phyloP scores from a whole-genome alignment of 1,284 basidiomycete species.

The Coniophora puteana region DNA sequence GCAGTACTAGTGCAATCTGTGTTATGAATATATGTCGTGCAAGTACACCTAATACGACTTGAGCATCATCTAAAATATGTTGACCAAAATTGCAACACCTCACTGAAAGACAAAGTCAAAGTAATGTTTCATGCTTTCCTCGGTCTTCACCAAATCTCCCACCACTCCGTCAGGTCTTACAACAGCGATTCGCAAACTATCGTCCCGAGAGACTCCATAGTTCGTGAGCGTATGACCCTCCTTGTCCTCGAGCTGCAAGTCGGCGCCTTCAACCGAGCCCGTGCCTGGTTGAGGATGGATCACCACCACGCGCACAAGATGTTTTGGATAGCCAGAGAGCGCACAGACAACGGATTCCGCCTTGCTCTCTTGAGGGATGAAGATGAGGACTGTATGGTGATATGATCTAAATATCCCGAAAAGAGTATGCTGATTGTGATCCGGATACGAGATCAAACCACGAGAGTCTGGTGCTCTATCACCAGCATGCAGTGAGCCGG shows the following conservation, averaged over 20 bases:
- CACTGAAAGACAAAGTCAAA: conserved; percentile 6
- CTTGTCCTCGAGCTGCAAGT: background rate
- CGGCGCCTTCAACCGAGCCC: background rate
- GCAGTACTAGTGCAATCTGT: too few relatives aligned
- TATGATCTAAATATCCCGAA: conserved; percentile 5
- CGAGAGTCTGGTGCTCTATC: conserved; percentile 5
- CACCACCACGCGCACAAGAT: background rate
- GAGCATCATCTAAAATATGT: too few relatives aligned
- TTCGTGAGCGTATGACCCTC: background rate
- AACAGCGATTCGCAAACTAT: background rate
- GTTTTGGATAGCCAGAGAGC: background rate
- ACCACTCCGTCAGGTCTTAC: conserved; percentile 7
- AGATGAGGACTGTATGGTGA: conserved; percentile 7
- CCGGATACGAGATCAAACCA: background rate
- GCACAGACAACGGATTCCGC: background rate
- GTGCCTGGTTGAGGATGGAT: background rate
- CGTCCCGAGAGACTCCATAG: background rate
- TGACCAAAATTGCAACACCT: too few relatives aligned
- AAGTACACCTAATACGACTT: too few relatives aligned
- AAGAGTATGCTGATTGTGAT: background rate
- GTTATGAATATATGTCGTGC: too few relatives aligned
- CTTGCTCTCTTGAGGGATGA: background rate
- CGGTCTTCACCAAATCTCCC: conserved; percentile 1
- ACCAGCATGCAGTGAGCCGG: background rate
- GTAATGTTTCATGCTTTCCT: conserved; percentile 4